phyloP scores from a whole-genome alignment of 441 rosid species.

The Adansonia rubrostipa region DNA sequence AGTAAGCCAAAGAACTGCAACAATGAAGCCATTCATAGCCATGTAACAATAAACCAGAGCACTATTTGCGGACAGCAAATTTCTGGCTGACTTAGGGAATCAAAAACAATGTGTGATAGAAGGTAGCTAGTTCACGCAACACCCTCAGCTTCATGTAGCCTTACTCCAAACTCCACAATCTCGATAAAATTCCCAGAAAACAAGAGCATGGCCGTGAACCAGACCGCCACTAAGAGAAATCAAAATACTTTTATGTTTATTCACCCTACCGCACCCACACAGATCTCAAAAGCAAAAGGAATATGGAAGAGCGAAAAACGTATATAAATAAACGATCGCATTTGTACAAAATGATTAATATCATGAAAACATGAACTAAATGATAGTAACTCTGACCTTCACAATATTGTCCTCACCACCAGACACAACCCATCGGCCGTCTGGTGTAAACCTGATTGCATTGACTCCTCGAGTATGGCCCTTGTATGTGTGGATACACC shows the following conservation, averaged over 20 bases:
- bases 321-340: neutral
- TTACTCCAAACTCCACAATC: neutral
- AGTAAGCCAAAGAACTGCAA: constrained; percentile 3
- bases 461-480: constrained; percentile 98
- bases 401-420: constrained; percentile 98
- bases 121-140: constrained; percentile 5
- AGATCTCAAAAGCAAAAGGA: constrained; percentile 18
- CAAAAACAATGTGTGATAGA: neutral
- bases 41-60: constrained; percentile 3
- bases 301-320: neutral
- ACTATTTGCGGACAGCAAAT: neutral
- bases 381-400: constrained; percentile 60
- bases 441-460: constrained; percentile 96
- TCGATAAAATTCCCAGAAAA: neutral
- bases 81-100: neutral
- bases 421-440: constrained; percentile 99
- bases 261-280: neutral
- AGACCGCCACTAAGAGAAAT: constrained; percentile 13
- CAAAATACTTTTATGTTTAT: neutral
- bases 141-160: neutral
- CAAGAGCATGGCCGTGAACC: constrained; percentile 8
- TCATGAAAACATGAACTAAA: neutral
- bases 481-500: constrained; percentile 97
- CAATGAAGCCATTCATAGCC: constrained; percentile 8
- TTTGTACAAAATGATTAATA: neutral